These are phyloP conservation scores for Anaeramoeba flamelloides DNA, from an alignment of 78 protist species.

Conservation along the genomic window DNA sequence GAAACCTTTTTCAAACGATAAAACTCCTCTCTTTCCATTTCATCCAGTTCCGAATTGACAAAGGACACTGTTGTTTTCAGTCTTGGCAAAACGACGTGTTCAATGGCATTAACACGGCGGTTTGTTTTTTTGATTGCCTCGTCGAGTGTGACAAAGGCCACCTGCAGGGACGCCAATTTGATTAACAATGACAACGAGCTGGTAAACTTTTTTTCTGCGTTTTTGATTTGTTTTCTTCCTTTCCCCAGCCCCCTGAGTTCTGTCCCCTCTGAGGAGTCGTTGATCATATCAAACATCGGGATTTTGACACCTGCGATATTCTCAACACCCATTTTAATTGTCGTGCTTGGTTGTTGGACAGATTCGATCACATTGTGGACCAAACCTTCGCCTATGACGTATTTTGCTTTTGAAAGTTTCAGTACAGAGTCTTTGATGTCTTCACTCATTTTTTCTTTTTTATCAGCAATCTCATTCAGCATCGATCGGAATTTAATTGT, in stretches of 20 bases:
- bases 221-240: not conserved
- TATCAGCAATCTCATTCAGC: not conserved
- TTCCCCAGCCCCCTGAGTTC: not conserved
- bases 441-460: not conserved
- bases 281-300: not conserved
- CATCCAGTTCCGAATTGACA: not conserved
- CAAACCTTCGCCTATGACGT: not conserved
- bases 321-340: not conserved
- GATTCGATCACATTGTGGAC: not conserved
- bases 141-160: not conserved
- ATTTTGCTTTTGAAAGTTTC: not conserved
- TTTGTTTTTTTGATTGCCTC: not conserved
- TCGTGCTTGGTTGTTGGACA: not conserved
- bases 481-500: not conserved
- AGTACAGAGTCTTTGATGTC: not conserved
- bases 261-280: not conserved
- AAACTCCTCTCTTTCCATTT: not conserved
- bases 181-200: not conserved
- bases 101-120: not conserved
- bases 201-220: not conserved
- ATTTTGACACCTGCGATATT: not conserved
- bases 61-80: not conserved
- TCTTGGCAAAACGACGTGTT: not conserved
- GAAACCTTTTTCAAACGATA: not conserved
- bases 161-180: not conserved